Conservation (phyloP, 1,284 basidiomycete genomes). For the Porodaedalea pini region DNA sequence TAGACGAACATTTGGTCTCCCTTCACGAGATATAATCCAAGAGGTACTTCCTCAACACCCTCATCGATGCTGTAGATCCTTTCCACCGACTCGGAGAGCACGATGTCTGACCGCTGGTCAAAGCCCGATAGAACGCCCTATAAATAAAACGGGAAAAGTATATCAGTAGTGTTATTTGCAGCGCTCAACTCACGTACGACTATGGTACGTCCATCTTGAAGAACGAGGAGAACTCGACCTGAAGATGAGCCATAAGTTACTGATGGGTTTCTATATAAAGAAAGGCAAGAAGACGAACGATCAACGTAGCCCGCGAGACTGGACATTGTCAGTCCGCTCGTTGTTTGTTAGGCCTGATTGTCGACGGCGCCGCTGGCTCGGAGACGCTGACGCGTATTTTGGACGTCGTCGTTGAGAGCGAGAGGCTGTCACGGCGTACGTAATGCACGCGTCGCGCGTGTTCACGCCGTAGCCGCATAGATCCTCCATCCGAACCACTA, state of each 20-base stretch:
- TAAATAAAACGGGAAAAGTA: slow-evolving; percentile 13
- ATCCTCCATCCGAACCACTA: neutral
- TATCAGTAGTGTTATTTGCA: slow-evolving; percentile 21
- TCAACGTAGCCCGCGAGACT: slow-evolving; percentile 85
- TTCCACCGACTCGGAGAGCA: slow-evolving; percentile 87
- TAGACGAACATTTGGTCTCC: slow-evolving; percentile 89
- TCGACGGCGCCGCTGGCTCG: neutral
- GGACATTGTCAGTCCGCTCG: slow-evolving; percentile 48
- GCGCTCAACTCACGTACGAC: slow-evolving; percentile 49
- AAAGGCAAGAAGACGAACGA: slow-evolving; percentile 44
- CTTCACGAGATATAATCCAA: slow-evolving; percentile 96
- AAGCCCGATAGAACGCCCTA: slow-evolving; percentile 87
- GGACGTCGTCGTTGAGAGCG: neutral
- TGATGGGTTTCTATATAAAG: slow-evolving; percentile 1
- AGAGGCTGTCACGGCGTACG: neutral
- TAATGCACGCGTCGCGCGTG: neutral
- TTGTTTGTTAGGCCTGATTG: too few relatives aligned
- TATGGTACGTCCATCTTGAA: slow-evolving; percentile 89
- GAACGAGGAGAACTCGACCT: slow-evolving; percentile 82
- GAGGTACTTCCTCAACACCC: slow-evolving; percentile 89
- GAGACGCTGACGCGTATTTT: neutral
- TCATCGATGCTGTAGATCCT: slow-evolving; percentile 87
- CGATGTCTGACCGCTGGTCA: slow-evolving; percentile 91
- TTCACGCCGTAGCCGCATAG: neutral
- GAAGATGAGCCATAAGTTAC: slow-evolving; percentile 14